Evolutionary conservation across 2,329 filamentous ascomycete genomes (phyloP).

Genomic region (Immersiporthe knoxdaviesiana): DNA sequence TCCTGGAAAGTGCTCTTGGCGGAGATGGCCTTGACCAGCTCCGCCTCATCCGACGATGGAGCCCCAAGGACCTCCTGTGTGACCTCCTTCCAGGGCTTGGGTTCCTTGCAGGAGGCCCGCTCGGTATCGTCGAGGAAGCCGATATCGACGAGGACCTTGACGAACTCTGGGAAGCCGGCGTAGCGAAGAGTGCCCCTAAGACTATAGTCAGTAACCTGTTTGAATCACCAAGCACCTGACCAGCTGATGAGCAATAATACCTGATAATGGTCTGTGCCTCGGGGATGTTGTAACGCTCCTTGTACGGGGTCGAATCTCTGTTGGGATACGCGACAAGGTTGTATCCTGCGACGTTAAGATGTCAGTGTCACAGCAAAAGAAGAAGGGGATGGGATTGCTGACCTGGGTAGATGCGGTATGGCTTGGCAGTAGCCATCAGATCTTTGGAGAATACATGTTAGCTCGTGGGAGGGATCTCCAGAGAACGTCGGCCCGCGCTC

Average conservation of each 20-base stretch:
- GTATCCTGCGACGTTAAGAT: slow-evolving; percentile 52
- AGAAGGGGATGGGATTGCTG: not conserved
- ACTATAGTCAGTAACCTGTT: slow-evolving; percentile 70
- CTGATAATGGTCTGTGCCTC: slow-evolving; percentile 54
- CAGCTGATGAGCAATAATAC: not conserved
- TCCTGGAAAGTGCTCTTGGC: slow-evolving; percentile 72
- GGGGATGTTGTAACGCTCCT: slow-evolving; percentile 85
- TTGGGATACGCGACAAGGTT: slow-evolving; percentile 93
- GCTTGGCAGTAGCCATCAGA: slow-evolving; percentile 85
- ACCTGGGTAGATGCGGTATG: slow-evolving; percentile 84
- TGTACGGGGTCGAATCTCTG: slow-evolving; percentile 83
- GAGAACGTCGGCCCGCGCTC: not conserved
- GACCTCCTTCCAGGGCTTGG: slow-evolving; percentile 82
- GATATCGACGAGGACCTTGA: slow-evolving; percentile 84
- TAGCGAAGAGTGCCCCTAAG: slow-evolving; percentile 81
- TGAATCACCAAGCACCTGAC: not conserved
- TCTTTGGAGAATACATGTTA: slow-evolving; percentile 48
- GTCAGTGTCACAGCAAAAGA: not conserved
- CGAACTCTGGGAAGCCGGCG: slow-evolving; percentile 87
- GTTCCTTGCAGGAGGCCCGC: slow-evolving; percentile 68
- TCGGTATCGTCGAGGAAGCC: slow-evolving; percentile 80
- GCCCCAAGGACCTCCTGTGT: slow-evolving; percentile 77
- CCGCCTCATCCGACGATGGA: slow-evolving; percentile 64
- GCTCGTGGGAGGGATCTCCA: not conserved
- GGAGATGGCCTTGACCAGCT: slow-evolving; percentile 78